These are phyloP conservation scores for Scenedesmus sp. DNA, from an alignment of 163 green algal species.

Conservation along the genomic window DNA sequence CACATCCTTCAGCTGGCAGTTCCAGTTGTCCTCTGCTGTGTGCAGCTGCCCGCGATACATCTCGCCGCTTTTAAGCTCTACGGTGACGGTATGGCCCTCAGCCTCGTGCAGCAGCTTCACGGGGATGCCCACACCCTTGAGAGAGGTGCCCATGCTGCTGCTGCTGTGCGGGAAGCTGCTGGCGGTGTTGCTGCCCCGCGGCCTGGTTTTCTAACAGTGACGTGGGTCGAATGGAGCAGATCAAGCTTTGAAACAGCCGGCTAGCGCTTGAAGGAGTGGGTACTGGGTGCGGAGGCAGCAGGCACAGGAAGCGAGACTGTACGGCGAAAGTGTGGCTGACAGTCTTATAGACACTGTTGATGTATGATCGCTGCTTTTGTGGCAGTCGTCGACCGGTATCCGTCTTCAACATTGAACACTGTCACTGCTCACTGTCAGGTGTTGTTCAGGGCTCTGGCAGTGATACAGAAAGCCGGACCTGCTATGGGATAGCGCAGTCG, in stretches of 20 bases:
- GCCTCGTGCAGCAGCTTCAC: conserved; percentile 98
- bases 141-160: conserved; percentile 49
- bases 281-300: not conserved
- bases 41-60: conserved; percentile 95
- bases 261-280: not conserved
- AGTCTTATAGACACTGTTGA: not conserved
- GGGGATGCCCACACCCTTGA: conserved; percentile 80
- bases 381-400: not conserved
- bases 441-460: not conserved
- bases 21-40: conserved; percentile 99
- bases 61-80: conserved; percentile 98
- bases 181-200: not conserved
- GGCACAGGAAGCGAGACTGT: not conserved
- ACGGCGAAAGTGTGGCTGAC: too few species aligned
- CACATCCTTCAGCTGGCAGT: conserved; percentile 96
- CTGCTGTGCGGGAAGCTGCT: not conserved
- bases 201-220: not conserved
- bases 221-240: not conserved
- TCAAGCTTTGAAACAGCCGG: not conserved
- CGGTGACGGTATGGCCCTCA: conserved; percentile 96
- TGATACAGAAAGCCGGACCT: not conserved
- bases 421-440: not conserved
- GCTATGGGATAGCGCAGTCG: not conserved
- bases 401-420: not conserved
- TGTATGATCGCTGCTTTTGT: not conserved